phyloP scores from a whole-genome alignment of 2,329 filamentous ascomycete species.

The Beauveria bassiana region DNA sequence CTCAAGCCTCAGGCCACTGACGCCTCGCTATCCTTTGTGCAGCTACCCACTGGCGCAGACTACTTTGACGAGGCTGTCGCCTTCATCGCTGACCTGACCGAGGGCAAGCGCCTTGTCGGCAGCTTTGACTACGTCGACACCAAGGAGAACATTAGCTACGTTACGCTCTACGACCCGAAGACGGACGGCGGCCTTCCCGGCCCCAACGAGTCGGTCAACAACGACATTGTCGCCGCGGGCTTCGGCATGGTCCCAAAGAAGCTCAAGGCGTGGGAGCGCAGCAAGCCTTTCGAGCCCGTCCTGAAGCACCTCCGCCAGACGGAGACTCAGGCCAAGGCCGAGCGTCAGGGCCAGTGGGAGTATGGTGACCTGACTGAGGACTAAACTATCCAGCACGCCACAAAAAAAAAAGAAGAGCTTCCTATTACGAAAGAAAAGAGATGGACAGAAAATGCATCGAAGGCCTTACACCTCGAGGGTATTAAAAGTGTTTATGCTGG shows the following conservation, averaged over 20 bases:
- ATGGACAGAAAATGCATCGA: not conserved
- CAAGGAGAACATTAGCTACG: slow-evolving; percentile 73
- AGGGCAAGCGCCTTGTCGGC: slow-evolving; percentile 71
- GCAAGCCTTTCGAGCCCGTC: slow-evolving; percentile 59
- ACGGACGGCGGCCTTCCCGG: slow-evolving; percentile 45
- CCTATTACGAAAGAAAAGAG: not conserved
- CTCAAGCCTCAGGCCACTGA: slow-evolving; percentile 83
- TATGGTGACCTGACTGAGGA: slow-evolving; percentile 95
- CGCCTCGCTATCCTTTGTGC: slow-evolving; percentile 78
- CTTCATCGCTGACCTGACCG: slow-evolving; percentile 68
- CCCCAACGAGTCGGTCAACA: slow-evolving; percentile 76
- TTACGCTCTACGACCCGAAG: slow-evolving; percentile 80
- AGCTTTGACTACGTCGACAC: slow-evolving; percentile 78
- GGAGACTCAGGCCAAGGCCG: slow-evolving; percentile 71
- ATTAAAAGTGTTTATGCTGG: not conserved
- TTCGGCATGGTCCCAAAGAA: slow-evolving; percentile 88
- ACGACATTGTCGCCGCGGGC: slow-evolving; percentile 74
- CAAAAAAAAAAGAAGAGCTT: too few relatives aligned
- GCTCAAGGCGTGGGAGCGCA: slow-evolving; percentile 83
- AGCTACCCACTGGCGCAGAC: slow-evolving; percentile 74
- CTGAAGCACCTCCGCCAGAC: slow-evolving; percentile 65
- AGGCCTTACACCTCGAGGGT: not conserved
- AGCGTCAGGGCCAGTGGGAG: slow-evolving; percentile 89
- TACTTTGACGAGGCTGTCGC: slow-evolving; percentile 75
- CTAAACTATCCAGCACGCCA: slow-evolving; percentile 31